Evolutionary conservation across 129 eudicot genomes (phyloP), one percentile per base, ranked within the genome.

Genomic region (Solidago caesia): DNA sequence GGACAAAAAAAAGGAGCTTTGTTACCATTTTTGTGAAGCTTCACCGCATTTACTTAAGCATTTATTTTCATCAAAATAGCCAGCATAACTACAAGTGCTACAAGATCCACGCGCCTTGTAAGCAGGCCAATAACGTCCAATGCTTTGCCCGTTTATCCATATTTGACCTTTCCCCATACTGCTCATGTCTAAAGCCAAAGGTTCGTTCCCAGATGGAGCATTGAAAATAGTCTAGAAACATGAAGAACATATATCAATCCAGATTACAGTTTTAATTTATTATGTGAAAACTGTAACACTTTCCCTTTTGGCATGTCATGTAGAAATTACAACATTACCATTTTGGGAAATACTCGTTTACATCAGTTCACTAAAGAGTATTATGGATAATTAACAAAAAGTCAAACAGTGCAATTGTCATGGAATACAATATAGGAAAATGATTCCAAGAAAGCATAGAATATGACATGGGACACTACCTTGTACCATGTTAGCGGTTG

Each of bases 121-220:
- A 41, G 86, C 96, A 77, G 96, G 96, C 97, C 96, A 91, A 75
- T 95, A 82, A 58, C 99, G 94, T 71, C 99, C 99, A 74, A 95
- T 80, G 85, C 96, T 89, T 79, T 86, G 88, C 43, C 99, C 99
- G 14, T 95, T 95, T 73, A 95, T 84, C 99, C 99, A 95, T 48
- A 89, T 80, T 82, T 95, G 99, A 76, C 99, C 99, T 83, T 95
- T 95, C 61, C 97, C 92, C 99, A 95, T 95, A 68, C 83, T 88
- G 74, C 85, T 80, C 99, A 95, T 89, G 70, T 95, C 99, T 77
- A 95, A 75, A 74, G 99, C 99, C 84, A 95, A 85, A 25, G 97
- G 99, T 75, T 89, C 94, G 42, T 85, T 75, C 16, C 97, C 99
- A 4, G 58, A 65, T 44, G 99, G 97, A 52, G 96, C 90, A 83